Percentiles rank a stretch among this genome's conserved stretches.
Evolutionary conservation across 2,329 filamentous ascomycete genomes (phyloP).

Genomic region (Xylaria sp.): DNA sequence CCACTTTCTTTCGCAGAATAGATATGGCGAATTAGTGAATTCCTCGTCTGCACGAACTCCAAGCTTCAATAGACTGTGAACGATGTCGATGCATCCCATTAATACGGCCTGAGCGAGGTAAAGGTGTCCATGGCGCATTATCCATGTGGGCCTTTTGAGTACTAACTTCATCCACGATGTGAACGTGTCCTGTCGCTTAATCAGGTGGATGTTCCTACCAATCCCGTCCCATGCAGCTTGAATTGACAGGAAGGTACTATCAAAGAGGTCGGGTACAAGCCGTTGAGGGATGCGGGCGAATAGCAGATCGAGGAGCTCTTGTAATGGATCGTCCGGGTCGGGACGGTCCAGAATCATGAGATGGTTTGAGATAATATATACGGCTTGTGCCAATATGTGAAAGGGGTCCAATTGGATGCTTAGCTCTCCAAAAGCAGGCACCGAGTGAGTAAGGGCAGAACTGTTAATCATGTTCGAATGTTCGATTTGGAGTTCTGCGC

Average conservation of each 20-base stretch:
- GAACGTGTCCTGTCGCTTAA: neutral
- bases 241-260: neutral
- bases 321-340: neutral
- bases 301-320: neutral
- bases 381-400: neutral
- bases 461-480: neutral
- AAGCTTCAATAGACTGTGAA: neutral
- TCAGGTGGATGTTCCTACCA: neutral
- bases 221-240: neutral
- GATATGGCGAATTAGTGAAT: too few relatives aligned
- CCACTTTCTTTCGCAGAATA: too few relatives aligned
- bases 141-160: neutral
- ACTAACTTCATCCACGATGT: neutral
- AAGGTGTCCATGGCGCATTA: neutral
- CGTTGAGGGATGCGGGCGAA: neutral
- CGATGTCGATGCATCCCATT: conserved; percentile 1
- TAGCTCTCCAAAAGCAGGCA: neutral
- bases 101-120: neutral
- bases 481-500: neutral
- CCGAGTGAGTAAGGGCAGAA: neutral
- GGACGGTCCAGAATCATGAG: too few relatives aligned
- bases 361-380: neutral
- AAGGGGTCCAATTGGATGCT: neutral
- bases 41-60: conserved; percentile 3
- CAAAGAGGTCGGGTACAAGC: neutral